These are phyloP conservation scores for Calonectria pteridis DNA, from an alignment of 2,329 filamentous ascomycete genomes.

Conservation along the genomic window DNA sequence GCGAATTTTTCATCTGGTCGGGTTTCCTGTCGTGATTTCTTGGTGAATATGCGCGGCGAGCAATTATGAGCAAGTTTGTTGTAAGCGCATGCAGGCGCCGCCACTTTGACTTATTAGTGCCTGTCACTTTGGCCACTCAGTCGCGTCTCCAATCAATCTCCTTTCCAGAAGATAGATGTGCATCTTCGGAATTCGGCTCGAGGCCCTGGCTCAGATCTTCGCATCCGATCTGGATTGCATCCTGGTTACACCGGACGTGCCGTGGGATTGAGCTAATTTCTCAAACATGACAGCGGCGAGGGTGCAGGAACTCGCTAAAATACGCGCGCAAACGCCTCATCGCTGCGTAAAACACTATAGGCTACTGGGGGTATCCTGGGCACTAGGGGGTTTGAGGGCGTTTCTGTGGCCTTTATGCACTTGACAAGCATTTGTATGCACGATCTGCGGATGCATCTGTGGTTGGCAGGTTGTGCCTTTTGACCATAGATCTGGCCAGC, in stretches of 20 bases:
- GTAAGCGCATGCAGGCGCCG: not conserved
- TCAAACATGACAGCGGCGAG: not conserved
- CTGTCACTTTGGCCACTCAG: not conserved
- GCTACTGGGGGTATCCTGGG: not conserved
- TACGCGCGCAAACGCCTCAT: not conserved
- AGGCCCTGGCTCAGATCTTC: slow-evolving; percentile 7
- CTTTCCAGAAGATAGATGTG: not conserved
- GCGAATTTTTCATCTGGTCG: not conserved
- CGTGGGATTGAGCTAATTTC: slow-evolving; percentile 13
- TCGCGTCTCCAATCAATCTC: not conserved
- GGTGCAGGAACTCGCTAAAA: not conserved
- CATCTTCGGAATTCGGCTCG: not conserved
- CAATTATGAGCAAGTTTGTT: slow-evolving; percentile 24
- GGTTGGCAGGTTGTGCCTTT: not conserved
- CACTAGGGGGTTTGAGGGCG: not conserved
- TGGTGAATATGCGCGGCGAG: not conserved
- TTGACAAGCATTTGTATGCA: not conserved
- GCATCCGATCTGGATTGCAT: slow-evolving; percentile 5
- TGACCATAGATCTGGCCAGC: not conserved
- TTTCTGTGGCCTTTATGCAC: not conserved
- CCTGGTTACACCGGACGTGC: not conserved
- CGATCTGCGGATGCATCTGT: not conserved
- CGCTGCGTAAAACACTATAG: not conserved
- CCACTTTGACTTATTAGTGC: not conserved
- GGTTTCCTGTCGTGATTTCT: not conserved